These are phyloP conservation scores for Chimonanthus salicifolius DNA, from an alignment of 164 flowering plant species.

Conservation along the genomic window DNA sequence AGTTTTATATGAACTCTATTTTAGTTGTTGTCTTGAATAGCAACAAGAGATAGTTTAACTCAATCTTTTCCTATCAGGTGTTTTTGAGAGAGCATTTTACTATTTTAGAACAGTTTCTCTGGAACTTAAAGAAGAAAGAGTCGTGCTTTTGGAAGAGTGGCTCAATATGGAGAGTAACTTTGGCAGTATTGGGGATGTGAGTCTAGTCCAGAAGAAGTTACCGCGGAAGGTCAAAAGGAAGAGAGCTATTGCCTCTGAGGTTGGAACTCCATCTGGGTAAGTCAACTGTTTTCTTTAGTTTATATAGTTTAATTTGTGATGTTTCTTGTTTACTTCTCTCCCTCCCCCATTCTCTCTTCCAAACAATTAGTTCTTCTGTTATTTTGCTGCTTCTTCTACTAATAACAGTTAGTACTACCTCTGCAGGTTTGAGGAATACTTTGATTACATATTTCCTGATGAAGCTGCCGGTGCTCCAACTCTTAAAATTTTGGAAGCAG, in stretches of 20 bases:
- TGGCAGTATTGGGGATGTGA: constrained; percentile 67
- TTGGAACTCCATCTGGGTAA: constrained; percentile 68
- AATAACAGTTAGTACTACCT: neutral
- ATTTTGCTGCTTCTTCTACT: neutral
- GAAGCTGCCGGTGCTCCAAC: constrained; percentile 52
- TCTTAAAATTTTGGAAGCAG: constrained; percentile 77
- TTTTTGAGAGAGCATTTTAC: constrained; percentile 67
- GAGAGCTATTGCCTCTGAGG: constrained; percentile 56
- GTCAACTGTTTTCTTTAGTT: constrained; percentile 5
- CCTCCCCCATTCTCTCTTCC: neutral
- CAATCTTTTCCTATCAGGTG: constrained; percentile 33
- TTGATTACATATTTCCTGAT: constrained; percentile 81
- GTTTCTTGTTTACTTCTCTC: neutral
- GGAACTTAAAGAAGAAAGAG: constrained; percentile 81
- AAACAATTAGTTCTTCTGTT: neutral
- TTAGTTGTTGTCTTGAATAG: neutral
- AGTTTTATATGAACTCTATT: neutral
- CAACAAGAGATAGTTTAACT: neutral
- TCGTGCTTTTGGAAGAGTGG: constrained; percentile 92
- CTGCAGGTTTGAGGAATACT: constrained; percentile 52
- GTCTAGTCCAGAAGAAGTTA: constrained; percentile 60
- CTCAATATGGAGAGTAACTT: constrained; percentile 58
- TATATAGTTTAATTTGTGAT: neutral
- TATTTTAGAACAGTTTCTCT: constrained; percentile 69
- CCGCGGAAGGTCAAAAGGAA: constrained; percentile 87